Conservation (phyloP, 2,329 filamentous ascomycete genomes). For the Nectriaceae sp. region DNA sequence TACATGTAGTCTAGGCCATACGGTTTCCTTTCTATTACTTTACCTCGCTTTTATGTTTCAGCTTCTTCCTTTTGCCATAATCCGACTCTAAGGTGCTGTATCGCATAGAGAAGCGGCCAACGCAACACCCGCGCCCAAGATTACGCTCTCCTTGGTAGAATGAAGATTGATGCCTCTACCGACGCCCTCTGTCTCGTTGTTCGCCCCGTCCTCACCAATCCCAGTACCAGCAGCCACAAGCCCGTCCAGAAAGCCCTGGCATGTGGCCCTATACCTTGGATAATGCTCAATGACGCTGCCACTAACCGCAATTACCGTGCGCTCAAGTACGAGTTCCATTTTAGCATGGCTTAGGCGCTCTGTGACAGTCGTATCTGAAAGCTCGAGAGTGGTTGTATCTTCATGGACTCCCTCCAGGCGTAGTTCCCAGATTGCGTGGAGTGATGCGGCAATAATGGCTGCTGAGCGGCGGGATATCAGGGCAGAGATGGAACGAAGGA, state of each 20-base stretch:
- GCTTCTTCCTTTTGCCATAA: no score
- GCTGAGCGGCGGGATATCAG: constrained; percentile 60
- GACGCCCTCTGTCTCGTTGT: constrained; percentile 32
- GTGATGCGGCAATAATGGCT: constrained; percentile 58
- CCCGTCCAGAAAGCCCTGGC: constrained; percentile 64
- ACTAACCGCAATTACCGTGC: constrained; percentile 72
- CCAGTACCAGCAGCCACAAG: constrained; percentile 51
- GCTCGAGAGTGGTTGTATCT: constrained; percentile 33
- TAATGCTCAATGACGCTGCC: constrained; percentile 81
- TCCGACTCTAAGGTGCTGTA: no score
- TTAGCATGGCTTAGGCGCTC: constrained; percentile 53
- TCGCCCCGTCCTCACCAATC: no score
- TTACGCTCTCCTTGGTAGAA: constrained; percentile 71
- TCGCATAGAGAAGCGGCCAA: no score
- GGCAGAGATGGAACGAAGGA: constrained; percentile 54
- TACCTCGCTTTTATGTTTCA: no score
- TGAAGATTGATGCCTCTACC: constrained; percentile 59
- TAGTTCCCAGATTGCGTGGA: constrained; percentile 61
- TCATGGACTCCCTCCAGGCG: constrained; percentile 50
- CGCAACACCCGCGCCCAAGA: constrained; percentile 75
- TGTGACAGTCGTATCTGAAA: constrained; percentile 33
- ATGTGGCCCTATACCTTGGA: constrained; percentile 62
- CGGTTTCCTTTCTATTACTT: no score
- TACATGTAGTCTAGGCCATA: no score
- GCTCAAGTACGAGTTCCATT: constrained; percentile 47